Conservation (phyloP, 305 asterid genomes). For the Fraxinus baroniana region DNA sequence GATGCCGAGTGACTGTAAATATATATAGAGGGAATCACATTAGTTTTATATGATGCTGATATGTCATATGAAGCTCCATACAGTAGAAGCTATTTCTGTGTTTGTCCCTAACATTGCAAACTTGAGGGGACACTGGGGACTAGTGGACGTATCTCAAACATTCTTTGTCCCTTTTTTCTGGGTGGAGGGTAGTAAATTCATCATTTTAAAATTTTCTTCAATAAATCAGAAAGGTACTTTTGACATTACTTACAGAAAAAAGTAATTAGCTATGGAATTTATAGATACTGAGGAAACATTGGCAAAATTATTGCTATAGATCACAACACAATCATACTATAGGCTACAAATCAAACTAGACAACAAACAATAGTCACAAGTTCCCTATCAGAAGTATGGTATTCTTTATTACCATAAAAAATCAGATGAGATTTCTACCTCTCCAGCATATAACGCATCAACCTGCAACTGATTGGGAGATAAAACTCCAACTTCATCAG, state of each 20-base stretch:
- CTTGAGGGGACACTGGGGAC: not conserved
- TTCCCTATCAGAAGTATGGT: not conserved
- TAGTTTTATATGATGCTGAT: slow-evolving; percentile 9
- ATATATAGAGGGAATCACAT: not conserved
- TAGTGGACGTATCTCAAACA: not conserved
- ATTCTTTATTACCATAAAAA: slow-evolving; percentile 10
- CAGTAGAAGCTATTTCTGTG: not conserved
- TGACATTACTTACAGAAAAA: not conserved
- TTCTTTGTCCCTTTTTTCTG: not conserved
- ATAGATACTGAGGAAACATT: not conserved
- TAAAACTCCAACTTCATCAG: slow-evolving; percentile 95
- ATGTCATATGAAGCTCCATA: slow-evolving; percentile 4
- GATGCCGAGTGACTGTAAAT: not conserved
- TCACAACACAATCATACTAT: not conserved
- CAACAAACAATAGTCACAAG: not conserved
- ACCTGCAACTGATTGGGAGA: slow-evolving; percentile 92
- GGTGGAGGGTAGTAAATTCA: not conserved
- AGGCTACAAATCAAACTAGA: not conserved
- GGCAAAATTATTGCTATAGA: not conserved
- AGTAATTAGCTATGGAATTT: not conserved
- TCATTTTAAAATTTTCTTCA: not conserved
- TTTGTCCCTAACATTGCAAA: not conserved
- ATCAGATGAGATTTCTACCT: slow-evolving; percentile 55
- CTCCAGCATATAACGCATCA: slow-evolving; percentile 78
- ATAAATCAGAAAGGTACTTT: not conserved